Evolutionary conservation across 768 basidiomycete species (phyloP).

Genomic region (Mycena filopes): DNA sequence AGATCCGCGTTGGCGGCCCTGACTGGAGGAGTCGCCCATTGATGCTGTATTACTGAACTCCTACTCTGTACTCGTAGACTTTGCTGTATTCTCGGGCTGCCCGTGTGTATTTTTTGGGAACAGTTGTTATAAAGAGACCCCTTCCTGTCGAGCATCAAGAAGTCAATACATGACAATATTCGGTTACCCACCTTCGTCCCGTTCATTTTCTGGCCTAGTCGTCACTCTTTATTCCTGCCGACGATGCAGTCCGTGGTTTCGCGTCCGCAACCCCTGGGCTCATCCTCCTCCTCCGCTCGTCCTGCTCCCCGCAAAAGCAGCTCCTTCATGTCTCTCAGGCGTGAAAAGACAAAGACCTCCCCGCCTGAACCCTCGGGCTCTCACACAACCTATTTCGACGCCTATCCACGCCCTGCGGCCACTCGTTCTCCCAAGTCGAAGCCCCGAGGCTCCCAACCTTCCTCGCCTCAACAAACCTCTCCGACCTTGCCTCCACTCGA

Average conservation of each 20-base stretch:
- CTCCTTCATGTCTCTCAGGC: slow-evolving; percentile 67
- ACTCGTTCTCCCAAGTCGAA: slow-evolving; percentile 47
- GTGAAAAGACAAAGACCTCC: slow-evolving; percentile 56
- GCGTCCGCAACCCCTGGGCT: slow-evolving; percentile 46
- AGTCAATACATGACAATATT: too few relatives aligned
- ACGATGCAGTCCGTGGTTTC: slow-evolving; percentile 38
- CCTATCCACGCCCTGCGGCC: slow-evolving; percentile 52
- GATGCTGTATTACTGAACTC: not conserved
- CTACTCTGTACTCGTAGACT: not conserved
- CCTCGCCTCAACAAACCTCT: slow-evolving; percentile 39
- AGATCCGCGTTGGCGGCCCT: slow-evolving; percentile 47
- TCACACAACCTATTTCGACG: slow-evolving; percentile 58
- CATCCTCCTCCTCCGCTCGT: slow-evolving; percentile 47
- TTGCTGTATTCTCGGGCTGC: not conserved
- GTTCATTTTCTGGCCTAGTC: not conserved
- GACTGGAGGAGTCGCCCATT: slow-evolving; percentile 27
- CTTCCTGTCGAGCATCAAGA: too few relatives aligned
- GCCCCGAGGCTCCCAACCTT: slow-evolving; percentile 36
- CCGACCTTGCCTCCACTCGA: slow-evolving; percentile 33
- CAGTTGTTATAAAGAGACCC: too few relatives aligned
- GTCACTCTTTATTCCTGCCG: not conserved
- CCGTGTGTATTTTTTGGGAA: not conserved
- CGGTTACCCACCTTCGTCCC: not conserved
- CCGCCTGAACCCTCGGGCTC: slow-evolving; percentile 39
- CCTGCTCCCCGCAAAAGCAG: slow-evolving; percentile 60